Evolutionary conservation across 2,329 filamentous ascomycete genomes (phyloP).

Genomic region (Aureobasidium vineae): DNA sequence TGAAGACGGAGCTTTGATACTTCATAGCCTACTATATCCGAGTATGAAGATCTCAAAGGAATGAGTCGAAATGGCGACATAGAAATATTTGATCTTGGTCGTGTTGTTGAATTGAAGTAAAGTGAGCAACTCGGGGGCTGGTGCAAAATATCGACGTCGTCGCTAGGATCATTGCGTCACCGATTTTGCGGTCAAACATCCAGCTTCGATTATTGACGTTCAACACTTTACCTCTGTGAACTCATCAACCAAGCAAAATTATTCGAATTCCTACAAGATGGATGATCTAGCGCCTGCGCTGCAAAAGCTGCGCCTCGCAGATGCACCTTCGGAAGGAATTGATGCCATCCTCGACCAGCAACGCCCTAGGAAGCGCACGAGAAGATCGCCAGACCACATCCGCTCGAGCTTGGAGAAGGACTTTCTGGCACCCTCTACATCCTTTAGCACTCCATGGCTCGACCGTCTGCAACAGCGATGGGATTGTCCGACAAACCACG

Average conservation of each 20-base stretch:
- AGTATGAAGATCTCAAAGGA: neutral
- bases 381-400: conserved; percentile 60
- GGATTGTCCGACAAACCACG: conserved; percentile 77
- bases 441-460: conserved; percentile 82
- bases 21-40: neutral
- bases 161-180: neutral
- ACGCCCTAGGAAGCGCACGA: conserved; percentile 52
- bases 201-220: neutral
- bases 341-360: conserved; percentile 59
- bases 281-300: conserved; percentile 15
- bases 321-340: conserved; percentile 40
- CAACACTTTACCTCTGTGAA: neutral
- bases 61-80: neutral
- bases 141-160: conserved; percentile 9
- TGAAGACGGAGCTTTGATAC: neutral
- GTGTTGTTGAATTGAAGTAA: neutral
- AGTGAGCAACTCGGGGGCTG: no score
- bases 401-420: conserved; percentile 71
- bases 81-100: neutral
- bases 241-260: neutral
- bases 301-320: conserved; percentile 12
- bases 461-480: conserved; percentile 86
- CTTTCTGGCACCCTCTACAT: conserved; percentile 74
- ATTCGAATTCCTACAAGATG: conserved; percentile 1
- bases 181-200: neutral